phyloP scores from a whole-genome alignment of 1,139 yeast genomes.

The Saccharomyces hybrid region DNA sequence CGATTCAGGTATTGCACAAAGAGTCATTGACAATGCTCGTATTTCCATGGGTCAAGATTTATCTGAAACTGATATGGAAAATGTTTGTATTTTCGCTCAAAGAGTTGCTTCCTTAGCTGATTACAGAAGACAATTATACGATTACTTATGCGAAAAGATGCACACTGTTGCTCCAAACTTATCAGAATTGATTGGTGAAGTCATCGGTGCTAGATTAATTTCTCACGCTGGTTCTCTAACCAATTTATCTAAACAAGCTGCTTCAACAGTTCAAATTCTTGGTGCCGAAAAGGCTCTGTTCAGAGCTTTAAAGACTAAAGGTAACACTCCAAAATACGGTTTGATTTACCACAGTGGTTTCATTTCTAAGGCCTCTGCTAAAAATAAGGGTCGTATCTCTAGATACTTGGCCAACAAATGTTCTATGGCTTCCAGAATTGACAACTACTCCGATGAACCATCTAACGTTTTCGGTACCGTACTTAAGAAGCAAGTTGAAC shows the following conservation, averaged over 20 bases:
- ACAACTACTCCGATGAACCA: conserved; percentile 86
- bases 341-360: conserved; percentile 93
- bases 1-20: conserved; percentile 90
- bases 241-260: conserved; percentile 94
- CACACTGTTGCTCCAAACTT: conserved; percentile 96
- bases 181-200: conserved; percentile 94
- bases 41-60: conserved; percentile 99
- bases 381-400: conserved; percentile 97
- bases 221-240: conserved; percentile 98
- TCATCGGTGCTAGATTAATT: conserved; percentile 95
- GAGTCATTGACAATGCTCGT: conserved; percentile 83
- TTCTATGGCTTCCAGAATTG: conserved; percentile 97
- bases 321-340: conserved; percentile 97
- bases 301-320: conserved; percentile 97
- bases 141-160: conserved; percentile 91
- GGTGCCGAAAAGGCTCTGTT: conserved; percentile 99
- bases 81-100: conserved; percentile 84
- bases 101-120: conserved; percentile 91
- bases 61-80: conserved; percentile 85
- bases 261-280: conserved; percentile 94
- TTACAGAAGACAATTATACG: conserved; percentile 81
- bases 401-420: conserved; percentile 98
- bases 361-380: conserved; percentile 92
- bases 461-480: conserved; percentile 81
- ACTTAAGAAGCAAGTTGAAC: conserved; percentile 94